Evolutionary conservation across 2,329 filamentous ascomycete species (phyloP).

Genomic region (Monosporascus cannonballus): DNA sequence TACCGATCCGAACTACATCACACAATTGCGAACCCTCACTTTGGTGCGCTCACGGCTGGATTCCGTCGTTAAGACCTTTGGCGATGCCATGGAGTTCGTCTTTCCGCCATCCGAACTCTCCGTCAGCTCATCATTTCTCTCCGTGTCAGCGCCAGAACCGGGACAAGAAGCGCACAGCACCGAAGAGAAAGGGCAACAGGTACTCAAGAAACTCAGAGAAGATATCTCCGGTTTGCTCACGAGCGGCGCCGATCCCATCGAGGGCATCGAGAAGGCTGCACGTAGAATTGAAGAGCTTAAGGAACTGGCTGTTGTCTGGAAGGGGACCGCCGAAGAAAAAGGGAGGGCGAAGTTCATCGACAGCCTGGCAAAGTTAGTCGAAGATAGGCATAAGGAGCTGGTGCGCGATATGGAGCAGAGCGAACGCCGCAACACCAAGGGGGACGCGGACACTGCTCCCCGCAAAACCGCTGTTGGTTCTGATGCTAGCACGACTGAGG

Average conservation of each 20-base stretch:
- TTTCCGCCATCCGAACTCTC: slow-evolving; percentile 84
- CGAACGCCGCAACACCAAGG: slow-evolving; percentile 28
- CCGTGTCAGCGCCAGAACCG: slow-evolving; percentile 78
- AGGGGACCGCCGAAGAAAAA: slow-evolving; percentile 91
- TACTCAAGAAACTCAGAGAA: slow-evolving; percentile 61
- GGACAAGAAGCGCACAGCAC: slow-evolving; percentile 57
- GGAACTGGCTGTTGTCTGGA: slow-evolving; percentile 76
- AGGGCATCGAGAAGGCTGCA: slow-evolving; percentile 68
- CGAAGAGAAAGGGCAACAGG: slow-evolving; percentile 82
- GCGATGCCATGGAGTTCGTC: slow-evolving; percentile 92
- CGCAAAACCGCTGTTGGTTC: slow-evolving; percentile 28
- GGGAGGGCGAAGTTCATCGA: slow-evolving; percentile 78
- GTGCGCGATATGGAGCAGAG: slow-evolving; percentile 45
- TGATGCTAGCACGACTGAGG: slow-evolving; percentile 27
- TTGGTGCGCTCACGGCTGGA: slow-evolving; percentile 81
- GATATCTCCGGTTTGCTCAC: slow-evolving; percentile 67
- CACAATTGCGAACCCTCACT: slow-evolving; percentile 74
- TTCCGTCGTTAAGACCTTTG: slow-evolving; percentile 83
- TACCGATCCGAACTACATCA: slow-evolving; percentile 57
- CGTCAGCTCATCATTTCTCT: slow-evolving; percentile 78
- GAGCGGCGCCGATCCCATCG: slow-evolving; percentile 48
- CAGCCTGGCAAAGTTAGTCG: slow-evolving; percentile 70
- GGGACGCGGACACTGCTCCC: slow-evolving; percentile 25
- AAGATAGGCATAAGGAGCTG: slow-evolving; percentile 60
- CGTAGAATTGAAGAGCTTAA: slow-evolving; percentile 72